These are phyloP conservation scores for Pythium folliculosum DNA, from an alignment of 352 stramenopile species.

Conservation along the genomic window DNA sequence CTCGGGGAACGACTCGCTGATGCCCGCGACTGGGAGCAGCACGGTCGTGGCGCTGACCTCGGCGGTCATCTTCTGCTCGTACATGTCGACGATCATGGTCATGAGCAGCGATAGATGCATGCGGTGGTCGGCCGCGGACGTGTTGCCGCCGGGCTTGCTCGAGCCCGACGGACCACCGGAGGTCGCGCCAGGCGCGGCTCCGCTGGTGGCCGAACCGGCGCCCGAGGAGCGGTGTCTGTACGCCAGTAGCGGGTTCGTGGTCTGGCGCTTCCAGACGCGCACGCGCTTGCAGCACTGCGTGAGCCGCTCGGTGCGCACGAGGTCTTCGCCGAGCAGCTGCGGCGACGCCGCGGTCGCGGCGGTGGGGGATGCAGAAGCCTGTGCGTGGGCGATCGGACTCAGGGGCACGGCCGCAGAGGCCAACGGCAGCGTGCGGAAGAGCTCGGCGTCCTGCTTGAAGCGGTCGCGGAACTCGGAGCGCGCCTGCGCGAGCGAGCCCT, in stretches of 20 bases:
- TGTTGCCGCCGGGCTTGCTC: constrained; percentile 32
- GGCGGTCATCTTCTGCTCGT: constrained; percentile 59
- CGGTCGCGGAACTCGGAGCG: constrained; percentile 49
- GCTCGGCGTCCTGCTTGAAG: constrained; percentile 44
- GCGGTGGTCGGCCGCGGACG: constrained; percentile 48
- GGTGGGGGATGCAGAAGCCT: too few relatives aligned
- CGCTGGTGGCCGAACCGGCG: too few relatives aligned
- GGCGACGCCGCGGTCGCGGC: neutral
- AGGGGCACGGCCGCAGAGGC: neutral
- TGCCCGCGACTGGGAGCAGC: constrained; percentile 19
- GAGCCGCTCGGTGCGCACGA: constrained; percentile 57
- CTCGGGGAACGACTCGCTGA: constrained; percentile 69
- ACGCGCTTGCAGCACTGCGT: constrained; percentile 79
- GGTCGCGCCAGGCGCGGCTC: neutral
- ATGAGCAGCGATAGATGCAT: constrained; percentile 75
- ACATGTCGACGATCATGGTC: constrained; percentile 73
- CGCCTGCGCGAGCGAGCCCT: constrained; percentile 53
- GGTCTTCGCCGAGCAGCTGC: constrained; percentile 35
- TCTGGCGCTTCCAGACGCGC: constrained; percentile 59
- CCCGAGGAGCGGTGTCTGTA: constrained; percentile 41
- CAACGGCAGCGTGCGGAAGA: constrained; percentile 47
- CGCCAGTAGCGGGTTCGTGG: constrained; percentile 63
- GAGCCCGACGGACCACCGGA: neutral
- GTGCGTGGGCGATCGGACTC: constrained; percentile 15
- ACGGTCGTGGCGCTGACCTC: constrained; percentile 11